These are phyloP conservation scores for Candida ulmi DNA, from an alignment of 805 yeast genomes.

Conservation along the genomic window DNA sequence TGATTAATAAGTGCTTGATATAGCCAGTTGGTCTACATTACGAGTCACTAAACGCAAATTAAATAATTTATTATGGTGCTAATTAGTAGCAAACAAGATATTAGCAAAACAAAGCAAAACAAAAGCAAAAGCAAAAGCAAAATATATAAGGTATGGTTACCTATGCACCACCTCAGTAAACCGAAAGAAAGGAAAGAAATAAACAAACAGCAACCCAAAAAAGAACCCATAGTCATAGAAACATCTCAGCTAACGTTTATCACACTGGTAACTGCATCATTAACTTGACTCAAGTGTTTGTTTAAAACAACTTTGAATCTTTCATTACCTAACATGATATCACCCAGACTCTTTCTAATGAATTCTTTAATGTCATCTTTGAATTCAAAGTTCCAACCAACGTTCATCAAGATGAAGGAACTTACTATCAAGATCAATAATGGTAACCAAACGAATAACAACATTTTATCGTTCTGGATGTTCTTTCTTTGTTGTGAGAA, in stretches of 20 bases:
- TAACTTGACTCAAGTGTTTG: slow-evolving; percentile 32
- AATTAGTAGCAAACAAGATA: no score
- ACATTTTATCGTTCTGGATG: slow-evolving; percentile 69
- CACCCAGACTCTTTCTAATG: slow-evolving; percentile 39
- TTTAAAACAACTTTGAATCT: slow-evolving; percentile 39
- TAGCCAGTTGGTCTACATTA: no score
- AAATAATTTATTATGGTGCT: no score
- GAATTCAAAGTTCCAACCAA: slow-evolving; percentile 30
- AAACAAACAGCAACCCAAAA: no score
- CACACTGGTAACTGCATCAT: slow-evolving; percentile 33
- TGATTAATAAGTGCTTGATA: no score
- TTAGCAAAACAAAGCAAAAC: no score
- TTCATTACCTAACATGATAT: slow-evolving; percentile 47
- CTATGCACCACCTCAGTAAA: no score
- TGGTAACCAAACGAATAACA: slow-evolving; percentile 90
- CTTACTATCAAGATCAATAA: slow-evolving; percentile 52
- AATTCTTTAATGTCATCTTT: slow-evolving; percentile 31
- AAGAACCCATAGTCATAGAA: no score
- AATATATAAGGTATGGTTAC: no score
- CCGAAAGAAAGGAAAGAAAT: no score
- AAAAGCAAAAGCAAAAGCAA: no score
- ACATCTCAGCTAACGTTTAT: slow-evolving; percentile 14
- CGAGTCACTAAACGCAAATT: no score
- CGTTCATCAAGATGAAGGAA: slow-evolving; percentile 33
- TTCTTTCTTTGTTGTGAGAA: slow-evolving; percentile 39